phyloP scores from a whole-genome alignment of 2,329 filamentous ascomycete species.

The Sphaerulina musiva region DNA sequence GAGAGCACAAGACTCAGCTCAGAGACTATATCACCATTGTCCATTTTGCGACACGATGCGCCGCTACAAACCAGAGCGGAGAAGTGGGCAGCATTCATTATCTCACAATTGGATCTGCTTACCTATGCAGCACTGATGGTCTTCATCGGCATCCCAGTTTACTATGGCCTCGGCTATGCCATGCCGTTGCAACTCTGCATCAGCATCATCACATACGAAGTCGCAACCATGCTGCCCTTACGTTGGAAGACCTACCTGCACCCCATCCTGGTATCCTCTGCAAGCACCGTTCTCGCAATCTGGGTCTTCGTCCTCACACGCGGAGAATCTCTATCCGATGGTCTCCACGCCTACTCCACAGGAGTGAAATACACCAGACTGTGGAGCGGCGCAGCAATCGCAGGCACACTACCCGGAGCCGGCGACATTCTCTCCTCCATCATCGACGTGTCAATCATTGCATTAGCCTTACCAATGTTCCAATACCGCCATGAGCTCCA shows the following conservation, averaged over 20 bases:
- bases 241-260: conserved; percentile 50
- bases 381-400: conserved; percentile 37
- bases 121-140: conserved; percentile 22
- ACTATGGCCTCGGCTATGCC: conserved; percentile 49
- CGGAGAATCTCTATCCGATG: conserved; percentile 38
- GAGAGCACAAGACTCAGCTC: not conserved
- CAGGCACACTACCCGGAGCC: conserved; percentile 43
- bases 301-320: conserved; percentile 48
- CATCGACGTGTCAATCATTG: conserved; percentile 54
- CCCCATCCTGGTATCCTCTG: conserved; percentile 52
- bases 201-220: conserved; percentile 49
- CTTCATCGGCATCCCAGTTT: conserved; percentile 50
- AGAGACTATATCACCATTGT: not conserved
- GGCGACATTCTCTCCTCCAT: conserved; percentile 52
- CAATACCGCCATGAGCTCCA: conserved; percentile 53
- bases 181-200: conserved; percentile 43
- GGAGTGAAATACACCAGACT: conserved; percentile 49
- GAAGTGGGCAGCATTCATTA: conserved; percentile 47
- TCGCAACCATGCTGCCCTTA: conserved; percentile 45
- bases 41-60: conserved; percentile 37
- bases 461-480: conserved; percentile 56
- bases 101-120: conserved; percentile 24
- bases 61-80: conserved; percentile 44
- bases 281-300: conserved; percentile 48
- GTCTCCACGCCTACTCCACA: conserved; percentile 47